Evolutionary conservation across 805 yeast species (phyloP).

Genomic region (Tetrapisispora arboricola): DNA sequence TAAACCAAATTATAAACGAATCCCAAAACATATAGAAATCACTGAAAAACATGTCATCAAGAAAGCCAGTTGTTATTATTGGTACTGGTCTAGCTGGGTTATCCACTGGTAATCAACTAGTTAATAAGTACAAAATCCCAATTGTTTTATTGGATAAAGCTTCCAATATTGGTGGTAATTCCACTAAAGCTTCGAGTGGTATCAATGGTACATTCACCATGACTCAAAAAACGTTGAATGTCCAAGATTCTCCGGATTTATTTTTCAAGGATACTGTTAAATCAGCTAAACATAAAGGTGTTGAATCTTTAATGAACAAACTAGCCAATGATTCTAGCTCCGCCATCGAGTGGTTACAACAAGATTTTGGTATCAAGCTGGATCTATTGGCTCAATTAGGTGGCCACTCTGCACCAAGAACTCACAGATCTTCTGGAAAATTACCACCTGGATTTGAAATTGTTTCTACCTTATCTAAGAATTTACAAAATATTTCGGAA

Average conservation of each 20-base stretch:
- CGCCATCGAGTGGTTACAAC: constrained; percentile 68
- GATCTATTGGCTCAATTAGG: constrained; percentile 67
- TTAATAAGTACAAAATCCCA: constrained; percentile 30
- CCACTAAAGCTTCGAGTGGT: constrained; percentile 54
- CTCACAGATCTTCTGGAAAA: constrained; percentile 61
- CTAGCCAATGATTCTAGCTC: constrained; percentile 51
- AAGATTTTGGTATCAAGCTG: constrained; percentile 49
- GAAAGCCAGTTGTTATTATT: constrained; percentile 35
- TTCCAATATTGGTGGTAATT: constrained; percentile 44
- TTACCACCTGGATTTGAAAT: constrained; percentile 55
- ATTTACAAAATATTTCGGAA: constrained; percentile 26
- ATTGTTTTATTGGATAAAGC: constrained; percentile 43
- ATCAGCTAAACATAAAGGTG: constrained; percentile 57
- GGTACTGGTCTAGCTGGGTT: constrained; percentile 53
- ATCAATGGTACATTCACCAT: constrained; percentile 59
- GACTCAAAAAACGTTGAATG: constrained; percentile 41
- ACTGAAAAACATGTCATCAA: constrained; percentile 3
- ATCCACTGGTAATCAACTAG: constrained; percentile 34
- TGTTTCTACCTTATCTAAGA: constrained; percentile 36
- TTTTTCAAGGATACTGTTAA: constrained; percentile 59
- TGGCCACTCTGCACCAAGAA: constrained; percentile 72
- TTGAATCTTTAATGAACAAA: constrained; percentile 46
- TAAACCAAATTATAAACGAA: not conserved
- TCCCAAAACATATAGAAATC: not conserved
- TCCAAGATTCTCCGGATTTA: constrained; percentile 46